Percentiles rank a stretch among this genome's conserved stretches.
Conservation (phyloP, 106 monocot species). For the Dioscorea dumetorum region DNA sequence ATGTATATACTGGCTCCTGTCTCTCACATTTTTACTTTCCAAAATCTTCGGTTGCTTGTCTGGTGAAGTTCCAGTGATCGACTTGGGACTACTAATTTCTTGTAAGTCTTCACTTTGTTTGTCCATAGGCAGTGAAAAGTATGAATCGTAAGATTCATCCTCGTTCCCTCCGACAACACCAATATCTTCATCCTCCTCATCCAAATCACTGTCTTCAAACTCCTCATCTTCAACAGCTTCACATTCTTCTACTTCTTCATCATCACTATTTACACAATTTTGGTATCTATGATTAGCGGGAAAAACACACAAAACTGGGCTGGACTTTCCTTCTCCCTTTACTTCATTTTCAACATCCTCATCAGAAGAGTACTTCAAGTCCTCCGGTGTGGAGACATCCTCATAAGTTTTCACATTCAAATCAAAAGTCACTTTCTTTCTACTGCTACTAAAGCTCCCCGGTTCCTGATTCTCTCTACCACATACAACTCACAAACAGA, state of each 20-base stretch:
- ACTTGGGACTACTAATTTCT: slow-evolving; percentile 30
- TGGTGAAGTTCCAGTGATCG: slow-evolving; percentile 6
- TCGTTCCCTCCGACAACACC: slow-evolving; percentile 17
- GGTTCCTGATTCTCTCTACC: slow-evolving; percentile 25
- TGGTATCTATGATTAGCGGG: slow-evolving; percentile 57
- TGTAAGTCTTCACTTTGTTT: slow-evolving; percentile 21
- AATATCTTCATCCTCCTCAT: slow-evolving; percentile 15
- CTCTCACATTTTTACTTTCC: slow-evolving; percentile 13
- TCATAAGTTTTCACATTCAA: slow-evolving; percentile 59
- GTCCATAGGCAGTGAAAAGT: slow-evolving; percentile 55
- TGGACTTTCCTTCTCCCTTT: slow-evolving; percentile 4
- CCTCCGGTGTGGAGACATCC: neutral
- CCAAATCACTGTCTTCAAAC: slow-evolving; percentile 28
- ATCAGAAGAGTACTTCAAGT: neutral
- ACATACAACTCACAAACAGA: slow-evolving; percentile 1
- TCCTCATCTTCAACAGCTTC: slow-evolving; percentile 5
- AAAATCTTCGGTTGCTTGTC: slow-evolving; percentile 5
- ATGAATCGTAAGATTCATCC: slow-evolving; percentile 75
- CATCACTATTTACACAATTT: slow-evolving; percentile 38
- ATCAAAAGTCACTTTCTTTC: slow-evolving; percentile 84
- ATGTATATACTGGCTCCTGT: slow-evolving; percentile 49
- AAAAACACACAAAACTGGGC: slow-evolving; percentile 12
- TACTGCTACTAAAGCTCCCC: slow-evolving; percentile 14
- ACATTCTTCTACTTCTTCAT: slow-evolving; percentile 10
- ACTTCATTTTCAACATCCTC: slow-evolving; percentile 1